Evolutionary conservation across 345 rosid genomes (phyloP), one percentile per base, ranked within the genome.

Genomic region (Populus euphratica): DNA sequence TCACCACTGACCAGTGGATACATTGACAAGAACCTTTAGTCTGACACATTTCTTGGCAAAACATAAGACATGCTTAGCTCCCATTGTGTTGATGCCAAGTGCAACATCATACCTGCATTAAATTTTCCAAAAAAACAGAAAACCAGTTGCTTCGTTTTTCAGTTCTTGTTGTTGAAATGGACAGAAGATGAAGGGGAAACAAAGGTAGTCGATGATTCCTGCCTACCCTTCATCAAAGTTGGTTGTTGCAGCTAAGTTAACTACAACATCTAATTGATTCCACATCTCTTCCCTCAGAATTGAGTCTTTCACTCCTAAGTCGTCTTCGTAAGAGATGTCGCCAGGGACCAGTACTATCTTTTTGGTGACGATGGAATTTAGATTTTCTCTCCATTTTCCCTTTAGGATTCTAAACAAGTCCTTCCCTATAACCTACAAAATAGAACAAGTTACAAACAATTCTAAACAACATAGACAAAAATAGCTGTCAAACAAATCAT

Each of bases 1-100:
- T 54, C 8, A 18, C 4, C 33, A 71, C 75, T 63, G 17, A 86
- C 89, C 87, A 1, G 89, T 87, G 18, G 89, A 87, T 3, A 85
- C 79, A 31, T 87, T 95, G 67, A 89, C 86, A 66, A 92, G 79
- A 9, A 86, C 77, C 72, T 79, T 85, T 18, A 86, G 74, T 63
- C 81, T 90, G 8, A 59, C 75, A 78, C 97, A 92, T 73, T 84
- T 86, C 75, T 84, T 87, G 69, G 91, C 90, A 69, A 92, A 92
- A 77, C 82, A 79, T 13, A 82, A 68, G 29, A 90, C 87, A 76
- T 89, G 73, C 69, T 80, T 86, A 9, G 89, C 89, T 69, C 97
- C 93, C 71, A 90, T 62, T 39, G 96, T 86, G 76, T 93, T 91
- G 68, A 90, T 79, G 17, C 71, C 84, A 68, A 90, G 86, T 20